A percentile compares a stretch with the other conserved stretches of the same genome.
phyloP scores from a whole-genome alignment of 2,329 filamentous ascomycete genomes.

The Fusarium sambucinum region DNA sequence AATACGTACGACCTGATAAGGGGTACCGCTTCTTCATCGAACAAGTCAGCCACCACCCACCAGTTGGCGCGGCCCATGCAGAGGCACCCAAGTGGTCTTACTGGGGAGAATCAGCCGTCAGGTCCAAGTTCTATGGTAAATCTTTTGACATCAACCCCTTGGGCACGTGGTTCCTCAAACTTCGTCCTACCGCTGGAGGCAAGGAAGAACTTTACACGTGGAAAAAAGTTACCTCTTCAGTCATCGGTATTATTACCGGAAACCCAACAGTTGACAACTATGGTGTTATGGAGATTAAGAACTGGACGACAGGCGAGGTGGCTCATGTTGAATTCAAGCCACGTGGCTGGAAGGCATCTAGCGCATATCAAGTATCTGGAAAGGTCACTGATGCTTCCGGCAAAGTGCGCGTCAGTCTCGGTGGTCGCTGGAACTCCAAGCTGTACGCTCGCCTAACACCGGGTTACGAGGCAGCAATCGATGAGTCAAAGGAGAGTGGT shows the following conservation, averaged over 20 bases:
- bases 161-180: conserved; percentile 94
- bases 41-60: conserved; percentile 97
- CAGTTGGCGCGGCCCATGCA: conserved; percentile 91
- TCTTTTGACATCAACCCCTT: conserved; percentile 97
- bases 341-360: conserved; percentile 94
- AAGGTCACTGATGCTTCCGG: conserved; percentile 85
- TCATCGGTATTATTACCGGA: conserved; percentile 98
- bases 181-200: conserved; percentile 80
- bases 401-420: conserved; percentile 88
- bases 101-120: conserved; percentile 94
- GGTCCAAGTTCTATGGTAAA: conserved; percentile 97
- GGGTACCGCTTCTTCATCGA: conserved; percentile 99
- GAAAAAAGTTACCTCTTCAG: conserved; percentile 98
- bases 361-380: conserved; percentile 87
- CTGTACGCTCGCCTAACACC: conserved; percentile 94
- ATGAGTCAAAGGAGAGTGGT: conserved; percentile 61
- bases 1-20: conserved; percentile 95
- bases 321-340: conserved; percentile 92
- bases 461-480: conserved; percentile 83
- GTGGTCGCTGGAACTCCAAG: conserved; percentile 97
- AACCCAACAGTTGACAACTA: conserved; percentile 98
- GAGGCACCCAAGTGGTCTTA: conserved; percentile 97
- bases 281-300: conserved; percentile 95
- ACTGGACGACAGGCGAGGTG: conserved; percentile 95
- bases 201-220: conserved; percentile 94